phyloP scores from a whole-genome alignment of 495 filamentous ascomycete genomes.

The Aspergillus kassunensis region DNA sequence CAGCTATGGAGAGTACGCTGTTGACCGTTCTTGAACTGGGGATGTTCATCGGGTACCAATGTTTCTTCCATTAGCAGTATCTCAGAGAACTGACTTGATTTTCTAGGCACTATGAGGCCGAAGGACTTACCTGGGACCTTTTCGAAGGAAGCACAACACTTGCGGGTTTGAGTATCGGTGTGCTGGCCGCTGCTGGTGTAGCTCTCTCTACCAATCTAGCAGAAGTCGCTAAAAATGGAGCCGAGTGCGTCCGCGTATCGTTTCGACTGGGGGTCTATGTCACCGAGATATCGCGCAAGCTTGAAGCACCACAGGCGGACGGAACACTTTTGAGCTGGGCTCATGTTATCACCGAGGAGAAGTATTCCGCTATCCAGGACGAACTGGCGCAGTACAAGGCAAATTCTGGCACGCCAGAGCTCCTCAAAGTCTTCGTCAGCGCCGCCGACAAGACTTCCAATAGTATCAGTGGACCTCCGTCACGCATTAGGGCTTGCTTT shows the following conservation, averaged over 20 bases:
- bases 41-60: slow-evolving; percentile 4
- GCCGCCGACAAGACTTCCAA: slow-evolving; percentile 30
- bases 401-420: slow-evolving; percentile 1
- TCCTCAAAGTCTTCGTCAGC: slow-evolving; percentile 38
- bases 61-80: not conserved
- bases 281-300: slow-evolving; percentile 27
- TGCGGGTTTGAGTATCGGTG: slow-evolving; percentile 36
- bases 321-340: slow-evolving; percentile 35
- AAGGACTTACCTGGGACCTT: slow-evolving; percentile 22
- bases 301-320: slow-evolving; percentile 22
- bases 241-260: slow-evolving; percentile 20
- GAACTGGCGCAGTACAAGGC: slow-evolving; percentile 32
- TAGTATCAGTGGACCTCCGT: slow-evolving; percentile 42
- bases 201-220: slow-evolving; percentile 28
- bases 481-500: slow-evolving; percentile 31
- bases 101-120: slow-evolving; percentile 16
- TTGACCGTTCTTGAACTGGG: slow-evolving; percentile 2
- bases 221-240: slow-evolving; percentile 12
- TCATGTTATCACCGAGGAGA: slow-evolving; percentile 32
- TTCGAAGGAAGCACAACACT: slow-evolving; percentile 23
- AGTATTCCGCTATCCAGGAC: slow-evolving; percentile 27
- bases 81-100: not conserved
- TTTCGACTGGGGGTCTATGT: slow-evolving; percentile 38
- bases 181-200: slow-evolving; percentile 35
- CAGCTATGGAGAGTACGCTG: slow-evolving; percentile 21